phyloP scores from a whole-genome alignment of 805 yeast genomes.

The Yarrowia bubula region DNA sequence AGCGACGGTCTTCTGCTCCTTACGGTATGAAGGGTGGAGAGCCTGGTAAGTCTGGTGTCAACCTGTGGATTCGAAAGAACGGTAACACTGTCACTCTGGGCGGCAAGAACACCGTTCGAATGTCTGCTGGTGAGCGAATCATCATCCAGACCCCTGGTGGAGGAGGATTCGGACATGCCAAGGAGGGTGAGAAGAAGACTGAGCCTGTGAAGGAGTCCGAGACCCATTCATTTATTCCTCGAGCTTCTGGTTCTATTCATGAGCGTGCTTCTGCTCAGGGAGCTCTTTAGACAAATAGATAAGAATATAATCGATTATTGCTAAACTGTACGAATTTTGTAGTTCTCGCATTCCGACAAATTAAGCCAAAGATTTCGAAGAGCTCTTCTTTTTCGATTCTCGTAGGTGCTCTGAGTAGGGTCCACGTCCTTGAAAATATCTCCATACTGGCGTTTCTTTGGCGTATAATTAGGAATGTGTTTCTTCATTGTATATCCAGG shows the following conservation, averaged over 20 bases:
- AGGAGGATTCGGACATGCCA: conserved; percentile 67
- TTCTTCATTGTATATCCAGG: too few relatives aligned
- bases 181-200: background rate
- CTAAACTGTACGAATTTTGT: too few relatives aligned
- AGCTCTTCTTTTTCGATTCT: too few relatives aligned
- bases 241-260: conserved; percentile 31
- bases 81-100: conserved; percentile 50
- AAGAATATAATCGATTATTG: background rate
- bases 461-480: too few relatives aligned
- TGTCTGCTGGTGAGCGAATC: conserved; percentile 62
- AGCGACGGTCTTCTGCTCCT: conserved; percentile 81
- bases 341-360: too few relatives aligned
- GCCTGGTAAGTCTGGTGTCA: conserved; percentile 70
- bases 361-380: too few relatives aligned
- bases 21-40: conserved; percentile 83
- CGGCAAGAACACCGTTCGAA: conserved; percentile 64
- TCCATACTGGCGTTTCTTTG: too few relatives aligned
- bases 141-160: conserved; percentile 80
- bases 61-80: conserved; percentile 43
- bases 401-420: too few relatives aligned
- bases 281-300: background rate
- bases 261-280: conserved; percentile 26
- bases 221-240: conserved; percentile 27
- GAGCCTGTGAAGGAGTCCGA: background rate
- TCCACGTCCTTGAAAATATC: too few relatives aligned